A percentile compares a stretch with the other conserved stretches of the same genome.
These are phyloP conservation scores for Dothistroma pini DNA, from an alignment of 2,329 filamentous ascomycete genomes.

Conservation along the genomic window DNA sequence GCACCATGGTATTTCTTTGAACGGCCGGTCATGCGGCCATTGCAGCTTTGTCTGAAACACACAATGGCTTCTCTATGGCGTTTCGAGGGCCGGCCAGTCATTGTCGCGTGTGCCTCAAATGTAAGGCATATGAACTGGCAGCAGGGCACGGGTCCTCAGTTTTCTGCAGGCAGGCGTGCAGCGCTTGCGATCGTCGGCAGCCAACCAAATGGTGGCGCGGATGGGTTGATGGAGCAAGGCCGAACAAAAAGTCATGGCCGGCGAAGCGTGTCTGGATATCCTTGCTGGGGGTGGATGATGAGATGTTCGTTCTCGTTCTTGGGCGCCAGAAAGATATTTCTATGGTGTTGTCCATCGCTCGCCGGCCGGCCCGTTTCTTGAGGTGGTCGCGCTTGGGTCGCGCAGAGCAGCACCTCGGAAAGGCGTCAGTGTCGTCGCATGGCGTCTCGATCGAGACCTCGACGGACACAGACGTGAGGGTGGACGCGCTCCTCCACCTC, in stretches of 20 bases:
- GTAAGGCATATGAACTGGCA: conserved; percentile 32
- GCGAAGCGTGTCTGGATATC: not conserved
- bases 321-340: not conserved
- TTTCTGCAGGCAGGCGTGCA: conserved; percentile 12
- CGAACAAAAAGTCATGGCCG: conserved; percentile 4
- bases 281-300: not conserved
- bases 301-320: not conserved
- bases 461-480: conserved; percentile 5
- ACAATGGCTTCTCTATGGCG: conserved; percentile 35
- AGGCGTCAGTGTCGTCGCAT: not conserved
- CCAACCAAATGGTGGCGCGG: conserved; percentile 8
- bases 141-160: conserved; percentile 13
- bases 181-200: conserved; percentile 9
- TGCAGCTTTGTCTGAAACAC: conserved; percentile 34
- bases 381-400: not conserved
- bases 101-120: conserved; percentile 10
- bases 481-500: conserved; percentile 19
- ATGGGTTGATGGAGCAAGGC: conserved; percentile 7
- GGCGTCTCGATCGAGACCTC: not conserved
- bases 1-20: conserved; percentile 30
- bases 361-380: not conserved
- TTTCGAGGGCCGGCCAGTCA: conserved; percentile 39
- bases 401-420: not conserved
- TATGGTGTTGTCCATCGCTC: conserved; percentile 1
- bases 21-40: conserved; percentile 33